Evolutionary conservation across 257 asterid species (phyloP).

Genomic region (Penstemon eatonii): DNA sequence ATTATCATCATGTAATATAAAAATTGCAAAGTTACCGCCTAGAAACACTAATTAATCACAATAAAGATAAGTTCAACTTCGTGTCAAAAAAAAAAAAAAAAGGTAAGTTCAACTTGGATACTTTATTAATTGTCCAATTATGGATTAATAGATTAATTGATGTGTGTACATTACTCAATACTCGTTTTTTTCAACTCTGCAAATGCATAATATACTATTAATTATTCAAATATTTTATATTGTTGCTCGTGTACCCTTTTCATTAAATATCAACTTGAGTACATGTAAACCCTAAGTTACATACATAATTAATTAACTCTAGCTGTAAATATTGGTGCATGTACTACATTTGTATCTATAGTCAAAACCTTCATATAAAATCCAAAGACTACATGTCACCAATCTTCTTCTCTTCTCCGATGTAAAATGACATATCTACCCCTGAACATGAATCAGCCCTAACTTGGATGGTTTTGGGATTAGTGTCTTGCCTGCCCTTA

Average conservation of each 20-base stretch:
- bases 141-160: constrained; percentile 9
- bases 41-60: background rate
- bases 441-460: constrained; percentile 30
- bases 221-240: constrained; percentile 6
- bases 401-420: background rate
- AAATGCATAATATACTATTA: background rate
- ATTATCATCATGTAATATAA: no score
- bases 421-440: constrained; percentile 31
- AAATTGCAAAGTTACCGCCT: background rate
- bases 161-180: background rate
- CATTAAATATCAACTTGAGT: background rate
- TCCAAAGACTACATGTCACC: background rate
- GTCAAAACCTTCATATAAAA: constrained; percentile 4
- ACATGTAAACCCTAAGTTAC: constrained; percentile 7
- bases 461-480: constrained; percentile 52
- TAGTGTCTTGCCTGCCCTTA: constrained; percentile 53
- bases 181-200: background rate
- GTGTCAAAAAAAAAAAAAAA: background rate
- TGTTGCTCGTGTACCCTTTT: constrained; percentile 23
- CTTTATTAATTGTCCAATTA: constrained; percentile 9
- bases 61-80: constrained; percentile 39
- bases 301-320: background rate
- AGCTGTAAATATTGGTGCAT: background rate
- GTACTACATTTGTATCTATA: background rate
- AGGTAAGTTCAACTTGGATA: constrained; percentile 37